These are phyloP conservation scores for Lentinus brumalis DNA, from an alignment of 768 basidiomycete genomes.

Conservation along the genomic window DNA sequence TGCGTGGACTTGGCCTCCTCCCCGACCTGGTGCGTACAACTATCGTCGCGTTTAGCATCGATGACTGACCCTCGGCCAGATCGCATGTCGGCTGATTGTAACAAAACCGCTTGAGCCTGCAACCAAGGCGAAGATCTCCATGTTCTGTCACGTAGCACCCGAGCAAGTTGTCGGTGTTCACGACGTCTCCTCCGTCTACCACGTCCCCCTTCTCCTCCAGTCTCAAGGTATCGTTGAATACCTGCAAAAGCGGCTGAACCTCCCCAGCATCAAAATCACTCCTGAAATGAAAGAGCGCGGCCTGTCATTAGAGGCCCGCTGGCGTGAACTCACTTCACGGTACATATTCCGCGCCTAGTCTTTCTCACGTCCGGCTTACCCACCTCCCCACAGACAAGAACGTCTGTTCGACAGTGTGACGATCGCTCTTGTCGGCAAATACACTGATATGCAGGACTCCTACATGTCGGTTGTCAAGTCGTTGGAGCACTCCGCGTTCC, in stretches of 20 bases:
- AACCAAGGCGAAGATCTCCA: conserved; percentile 95
- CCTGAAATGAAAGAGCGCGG: conserved; percentile 64
- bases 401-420: conserved; percentile 86
- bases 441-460: conserved; percentile 94
- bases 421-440: conserved; percentile 95
- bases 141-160: conserved; percentile 96
- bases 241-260: conserved; percentile 79
- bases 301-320: conserved; percentile 62
- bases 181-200: conserved; percentile 95
- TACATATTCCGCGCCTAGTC: conserved; percentile 30
- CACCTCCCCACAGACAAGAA: conserved; percentile 68
- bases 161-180: conserved; percentile 95
- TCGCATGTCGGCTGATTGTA: conserved; percentile 87
- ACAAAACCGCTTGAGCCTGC: conserved; percentile 78
- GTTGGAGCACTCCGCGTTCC: conserved; percentile 94
- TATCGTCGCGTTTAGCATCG: neutral
- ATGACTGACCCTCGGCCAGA: conserved; percentile 46
- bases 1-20: conserved; percentile 88
- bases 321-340: conserved; percentile 85
- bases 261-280: conserved; percentile 57
- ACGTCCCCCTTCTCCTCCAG: conserved; percentile 89
- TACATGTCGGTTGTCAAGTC: conserved; percentile 99
- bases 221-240: conserved; percentile 91
- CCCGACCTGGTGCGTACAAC: conserved; percentile 77
- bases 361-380: neutral